These are phyloP conservation scores for Rhizophora apiculata DNA, from an alignment of 345 rosid genomes.

Conservation along the genomic window DNA sequence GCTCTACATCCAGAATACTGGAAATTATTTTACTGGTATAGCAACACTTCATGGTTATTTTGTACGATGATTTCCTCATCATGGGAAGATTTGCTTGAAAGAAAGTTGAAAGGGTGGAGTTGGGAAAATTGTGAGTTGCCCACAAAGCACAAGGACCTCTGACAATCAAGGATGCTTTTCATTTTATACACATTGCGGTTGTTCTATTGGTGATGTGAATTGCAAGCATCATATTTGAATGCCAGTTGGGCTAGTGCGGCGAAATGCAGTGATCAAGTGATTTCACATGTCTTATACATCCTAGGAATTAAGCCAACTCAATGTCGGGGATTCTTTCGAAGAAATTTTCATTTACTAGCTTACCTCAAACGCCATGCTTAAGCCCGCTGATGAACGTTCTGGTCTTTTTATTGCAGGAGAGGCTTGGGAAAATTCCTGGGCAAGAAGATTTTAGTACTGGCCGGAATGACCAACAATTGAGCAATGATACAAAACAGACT, in stretches of 20 bases:
- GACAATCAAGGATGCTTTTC: neutral
- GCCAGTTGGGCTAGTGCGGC: no score
- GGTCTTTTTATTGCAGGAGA: slow-evolving; percentile 49
- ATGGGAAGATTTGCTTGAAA: neutral
- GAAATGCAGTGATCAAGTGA: no score
- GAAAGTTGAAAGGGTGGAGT: neutral
- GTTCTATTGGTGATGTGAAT: neutral
- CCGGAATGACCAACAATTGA: slow-evolving; percentile 41
- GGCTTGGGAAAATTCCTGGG: slow-evolving; percentile 53
- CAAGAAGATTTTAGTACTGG: slow-evolving; percentile 49
- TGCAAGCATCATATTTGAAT: neutral
- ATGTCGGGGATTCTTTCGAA: neutral
- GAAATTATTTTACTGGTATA: neutral
- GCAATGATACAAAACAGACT: slow-evolving; percentile 28
- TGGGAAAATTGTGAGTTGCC: neutral
- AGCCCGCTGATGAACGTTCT: neutral
- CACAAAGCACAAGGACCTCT: neutral
- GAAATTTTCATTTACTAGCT: neutral
- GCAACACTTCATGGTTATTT: neutral
- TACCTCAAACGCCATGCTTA: neutral
- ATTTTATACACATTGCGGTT: neutral
- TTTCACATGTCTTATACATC: no score
- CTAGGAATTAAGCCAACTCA: no score
- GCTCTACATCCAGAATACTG: neutral
- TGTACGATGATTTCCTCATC: neutral